Base-by-base conservation (phyloP, 1,284 basidiomycete genomes). In the Retiboletus flavoniger region DNA sequence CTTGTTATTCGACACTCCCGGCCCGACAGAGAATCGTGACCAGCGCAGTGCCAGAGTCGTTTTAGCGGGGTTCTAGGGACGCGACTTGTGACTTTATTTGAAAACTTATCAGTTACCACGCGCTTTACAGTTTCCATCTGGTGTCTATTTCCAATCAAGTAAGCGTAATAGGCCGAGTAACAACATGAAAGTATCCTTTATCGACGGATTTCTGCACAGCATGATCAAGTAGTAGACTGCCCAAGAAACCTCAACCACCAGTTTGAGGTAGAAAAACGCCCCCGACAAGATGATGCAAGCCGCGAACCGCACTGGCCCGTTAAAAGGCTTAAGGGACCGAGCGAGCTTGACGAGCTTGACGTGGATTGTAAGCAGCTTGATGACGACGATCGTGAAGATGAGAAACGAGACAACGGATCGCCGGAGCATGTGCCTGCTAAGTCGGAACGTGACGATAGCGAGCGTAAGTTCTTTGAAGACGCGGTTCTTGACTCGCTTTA, bases 271-370 rank as follows among this genome's bases (percentile, higher is more conserved):
- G 50, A 70, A 68, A 51, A 67, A 67, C 39, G 53, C 56, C 38
- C 60, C 65, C 0, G 64, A 63, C 17, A 68, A 29, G 38, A 57
- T 34, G 47, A 70, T 54, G 21, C 62, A 67, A 2, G 55, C 63
- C 0, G 60, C 61, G 45, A 70, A 54, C 35, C 58, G 57, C 31
- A 70, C 43, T 1, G 65, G 68, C 1, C 65, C 58, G n/a, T 63
- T 57, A 21, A 69, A 57, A 13, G 63, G 66, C 26, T 53, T 59
- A 5, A 70, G 67, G 0, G 66, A 57, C 8, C 67, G 65, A n/a
- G 56, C 62, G 1, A 67, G 56, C 28, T 63, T 70, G 56, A 69
- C 57, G 24, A 67, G 67, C 38, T 67, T 70, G 56, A 70, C 55
- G 7, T 70, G 65, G 47, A 67, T 53, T 46, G 62, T 54, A 17